Evolutionary conservation across 176 grass and related monocot genomes (phyloP).

Genomic region (Stipa capillata): DNA sequence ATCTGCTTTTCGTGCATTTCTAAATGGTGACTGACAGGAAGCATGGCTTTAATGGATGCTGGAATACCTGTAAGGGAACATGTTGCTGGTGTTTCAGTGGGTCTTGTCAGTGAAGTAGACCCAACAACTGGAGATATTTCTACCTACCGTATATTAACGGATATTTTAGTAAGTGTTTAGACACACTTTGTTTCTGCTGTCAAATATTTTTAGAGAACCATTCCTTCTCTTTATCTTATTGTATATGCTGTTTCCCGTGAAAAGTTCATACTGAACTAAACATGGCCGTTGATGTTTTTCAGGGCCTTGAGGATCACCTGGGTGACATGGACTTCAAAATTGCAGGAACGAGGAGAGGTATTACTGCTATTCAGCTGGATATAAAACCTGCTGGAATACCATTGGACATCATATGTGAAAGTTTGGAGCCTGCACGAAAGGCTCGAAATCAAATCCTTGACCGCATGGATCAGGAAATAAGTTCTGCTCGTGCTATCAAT

Average conservation of each 20-base stretch:
- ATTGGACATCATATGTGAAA: conserved; percentile 90
- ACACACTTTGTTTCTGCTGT: not conserved
- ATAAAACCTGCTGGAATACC: conserved; percentile 99
- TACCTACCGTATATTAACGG: conserved; percentile 84
- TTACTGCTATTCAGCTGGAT: conserved; percentile 96
- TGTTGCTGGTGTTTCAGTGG: conserved; percentile 97
- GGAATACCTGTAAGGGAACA: conserved; percentile 98
- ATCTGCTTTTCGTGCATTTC: conserved; percentile 8
- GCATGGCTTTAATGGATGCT: conserved; percentile 98
- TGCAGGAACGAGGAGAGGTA: conserved; percentile 88
- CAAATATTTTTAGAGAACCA: not conserved
- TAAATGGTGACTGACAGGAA: conserved; percentile 41
- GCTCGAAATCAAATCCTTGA: conserved; percentile 87
- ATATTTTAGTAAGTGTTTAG: conserved; percentile 74
- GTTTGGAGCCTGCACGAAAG: conserved; percentile 74
- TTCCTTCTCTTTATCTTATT: not conserved
- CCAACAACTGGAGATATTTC: conserved; percentile 60
- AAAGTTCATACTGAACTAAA: conserved; percentile 4
- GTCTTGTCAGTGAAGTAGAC: conserved; percentile 78
- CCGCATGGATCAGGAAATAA: conserved; percentile 90
- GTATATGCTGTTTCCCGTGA: not conserved
- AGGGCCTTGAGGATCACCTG: conserved; percentile 96
- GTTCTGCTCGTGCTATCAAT: conserved; percentile 60
- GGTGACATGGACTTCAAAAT: conserved; percentile 99
- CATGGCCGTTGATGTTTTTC: conserved; percentile 5